A percentile compares a stretch with the other conserved stretches of the same genome.
Evolutionary conservation across 2,329 filamentous ascomycete genomes (phyloP).

Genomic region (Aspergillus sp.): DNA sequence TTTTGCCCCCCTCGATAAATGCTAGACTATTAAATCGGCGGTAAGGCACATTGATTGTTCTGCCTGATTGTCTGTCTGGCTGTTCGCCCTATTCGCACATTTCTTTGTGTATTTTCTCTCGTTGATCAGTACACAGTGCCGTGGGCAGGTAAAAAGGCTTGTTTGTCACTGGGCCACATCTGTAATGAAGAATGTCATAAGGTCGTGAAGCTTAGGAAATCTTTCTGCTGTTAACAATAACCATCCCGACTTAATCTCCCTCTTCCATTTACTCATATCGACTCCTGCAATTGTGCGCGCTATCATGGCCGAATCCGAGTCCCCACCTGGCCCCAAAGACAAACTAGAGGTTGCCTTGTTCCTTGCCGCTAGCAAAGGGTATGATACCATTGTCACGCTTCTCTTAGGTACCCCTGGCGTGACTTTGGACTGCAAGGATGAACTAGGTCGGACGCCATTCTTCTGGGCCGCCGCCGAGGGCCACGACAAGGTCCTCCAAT

Average conservation of each 20-base stretch:
- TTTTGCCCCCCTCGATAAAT: neutral
- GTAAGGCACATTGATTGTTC: neutral
- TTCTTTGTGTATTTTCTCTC: neutral
- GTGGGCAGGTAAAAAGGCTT: neutral
- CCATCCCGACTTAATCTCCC: neutral
- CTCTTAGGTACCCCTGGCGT: constrained; percentile 25
- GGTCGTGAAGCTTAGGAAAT: neutral
- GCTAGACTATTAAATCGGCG: neutral
- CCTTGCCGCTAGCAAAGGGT: constrained; percentile 26
- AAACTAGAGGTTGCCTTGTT: constrained; percentile 29
- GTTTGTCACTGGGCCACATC: neutral
- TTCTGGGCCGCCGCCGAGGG: constrained; percentile 27
- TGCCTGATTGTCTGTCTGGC: neutral
- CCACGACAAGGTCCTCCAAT: constrained; percentile 22
- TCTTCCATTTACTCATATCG: neutral
- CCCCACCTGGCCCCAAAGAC: constrained; percentile 19
- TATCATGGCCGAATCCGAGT: constrained; percentile 11
- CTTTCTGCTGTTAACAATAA: too few relatives aligned
- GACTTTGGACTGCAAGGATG: constrained; percentile 23
- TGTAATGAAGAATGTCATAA: neutral
- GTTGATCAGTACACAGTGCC: neutral
- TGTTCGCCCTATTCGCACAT: neutral
- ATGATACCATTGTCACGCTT: constrained; percentile 27
- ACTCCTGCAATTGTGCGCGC: neutral
- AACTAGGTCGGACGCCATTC: constrained; percentile 24